Evolutionary conservation across 2,329 filamentous ascomycete genomes (phyloP).

Genomic region (Calonectria multiphialidica): DNA sequence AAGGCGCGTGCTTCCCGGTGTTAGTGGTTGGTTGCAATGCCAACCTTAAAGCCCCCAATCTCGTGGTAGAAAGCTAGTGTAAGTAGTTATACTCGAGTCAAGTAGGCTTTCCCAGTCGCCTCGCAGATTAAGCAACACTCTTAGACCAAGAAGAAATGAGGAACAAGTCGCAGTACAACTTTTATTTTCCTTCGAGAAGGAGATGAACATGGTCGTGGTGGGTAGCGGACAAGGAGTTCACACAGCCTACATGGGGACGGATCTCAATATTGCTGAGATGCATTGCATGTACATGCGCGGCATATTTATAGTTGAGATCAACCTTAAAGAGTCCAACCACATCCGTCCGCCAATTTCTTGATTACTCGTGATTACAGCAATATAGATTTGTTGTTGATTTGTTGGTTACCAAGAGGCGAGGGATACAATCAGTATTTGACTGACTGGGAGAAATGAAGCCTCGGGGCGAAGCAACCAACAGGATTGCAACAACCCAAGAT

Average conservation of each 20-base stretch:
- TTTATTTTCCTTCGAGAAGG: neutral
- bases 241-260: neutral
- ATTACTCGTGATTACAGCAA: too few relatives aligned
- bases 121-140: neutral
- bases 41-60: neutral
- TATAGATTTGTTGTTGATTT: neutral
- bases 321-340: neutral
- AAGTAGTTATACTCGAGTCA: neutral
- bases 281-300: neutral
- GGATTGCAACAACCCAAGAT: too few relatives aligned
- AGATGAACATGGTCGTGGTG: neutral
- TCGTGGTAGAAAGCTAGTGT: neutral
- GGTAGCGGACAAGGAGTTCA: neutral
- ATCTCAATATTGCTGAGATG: neutral
- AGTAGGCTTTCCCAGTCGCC: neutral
- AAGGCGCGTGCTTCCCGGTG: conserved; percentile 40
- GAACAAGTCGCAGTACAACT: neutral
- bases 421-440: neutral
- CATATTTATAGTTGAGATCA: neutral
- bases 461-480: neutral
- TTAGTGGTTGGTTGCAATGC: neutral
- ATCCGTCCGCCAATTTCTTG: neutral
- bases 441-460: neutral
- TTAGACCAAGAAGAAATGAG: neutral
- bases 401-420: neutral